Evolutionary conservation across 2,329 filamentous ascomycete genomes (phyloP).

Genomic region (Arthrobotrys musiformis): DNA sequence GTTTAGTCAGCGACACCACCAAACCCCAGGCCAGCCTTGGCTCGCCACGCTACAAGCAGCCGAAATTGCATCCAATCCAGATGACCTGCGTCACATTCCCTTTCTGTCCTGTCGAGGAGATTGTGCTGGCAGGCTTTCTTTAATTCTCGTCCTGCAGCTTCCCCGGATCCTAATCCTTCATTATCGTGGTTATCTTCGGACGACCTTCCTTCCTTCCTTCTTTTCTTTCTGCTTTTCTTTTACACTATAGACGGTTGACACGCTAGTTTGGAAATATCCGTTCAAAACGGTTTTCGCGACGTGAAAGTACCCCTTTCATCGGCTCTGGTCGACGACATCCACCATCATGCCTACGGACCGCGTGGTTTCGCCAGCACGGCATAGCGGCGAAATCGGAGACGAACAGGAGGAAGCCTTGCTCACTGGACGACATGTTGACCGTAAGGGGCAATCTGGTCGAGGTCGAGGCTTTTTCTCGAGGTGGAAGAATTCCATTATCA

Average conservation of each 20-base stretch:
- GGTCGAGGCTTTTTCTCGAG: slow-evolving; percentile 31
- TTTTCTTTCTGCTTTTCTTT: not conserved
- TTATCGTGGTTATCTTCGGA: not conserved
- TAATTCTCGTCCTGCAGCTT: slow-evolving; percentile 24
- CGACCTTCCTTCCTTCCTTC: not conserved
- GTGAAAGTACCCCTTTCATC: slow-evolving; percentile 33
- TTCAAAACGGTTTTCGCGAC: not conserved
- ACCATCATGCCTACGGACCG: slow-evolving; percentile 36
- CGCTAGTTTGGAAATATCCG: not conserved
- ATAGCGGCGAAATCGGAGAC: slow-evolving; percentile 48
- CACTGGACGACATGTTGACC: slow-evolving; percentile 51
- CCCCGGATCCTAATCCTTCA: slow-evolving; percentile 11
- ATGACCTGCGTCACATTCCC: slow-evolving; percentile 55
- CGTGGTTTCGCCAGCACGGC: slow-evolving; percentile 42
- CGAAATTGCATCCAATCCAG: slow-evolving; percentile 22
- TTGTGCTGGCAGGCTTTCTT: slow-evolving; percentile 9
- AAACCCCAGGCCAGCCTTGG: not conserved
- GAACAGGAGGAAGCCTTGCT: slow-evolving; percentile 57
- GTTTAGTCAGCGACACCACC: slow-evolving; percentile 37
- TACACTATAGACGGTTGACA: not conserved
- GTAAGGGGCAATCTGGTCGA: slow-evolving; percentile 23
- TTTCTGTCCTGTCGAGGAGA: slow-evolving; percentile 23
- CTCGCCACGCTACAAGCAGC: slow-evolving; percentile 11
- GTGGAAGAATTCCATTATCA: slow-evolving; percentile 48
- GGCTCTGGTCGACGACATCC: not conserved